Evolutionary conservation across 23 red algal genomes (phyloP).

Genomic region (Gracilaria domingensis): DNA sequence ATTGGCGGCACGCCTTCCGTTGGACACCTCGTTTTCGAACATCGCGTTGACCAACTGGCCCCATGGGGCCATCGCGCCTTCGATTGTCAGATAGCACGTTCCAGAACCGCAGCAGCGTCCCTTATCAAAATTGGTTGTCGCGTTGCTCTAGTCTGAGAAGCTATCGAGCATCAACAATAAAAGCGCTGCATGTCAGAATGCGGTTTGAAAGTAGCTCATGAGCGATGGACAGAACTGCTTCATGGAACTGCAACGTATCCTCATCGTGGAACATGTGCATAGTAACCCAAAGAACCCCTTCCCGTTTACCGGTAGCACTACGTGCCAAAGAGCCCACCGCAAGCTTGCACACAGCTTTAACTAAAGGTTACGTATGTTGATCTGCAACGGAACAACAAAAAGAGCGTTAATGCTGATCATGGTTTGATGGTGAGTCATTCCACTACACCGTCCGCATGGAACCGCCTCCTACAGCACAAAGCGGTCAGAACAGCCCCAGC

Average conservation of each 20-base stretch:
- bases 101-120: too few species aligned
- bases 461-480: background rate
- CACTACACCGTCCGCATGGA: background rate
- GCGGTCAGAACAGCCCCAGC: background rate
- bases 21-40: background rate
- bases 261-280: background rate
- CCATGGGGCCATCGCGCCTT: too few species aligned
- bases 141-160: too few species aligned
- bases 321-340: background rate
- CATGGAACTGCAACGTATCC: slow-evolving; percentile 1
- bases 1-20: background rate
- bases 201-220: background rate
- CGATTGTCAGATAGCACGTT: too few species aligned
- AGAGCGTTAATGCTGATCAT: background rate
- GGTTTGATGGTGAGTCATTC: background rate
- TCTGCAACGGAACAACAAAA: background rate
- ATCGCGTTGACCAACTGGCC: too few species aligned
- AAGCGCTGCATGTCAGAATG: background rate
- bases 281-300: background rate
- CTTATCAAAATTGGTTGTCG: too few species aligned
- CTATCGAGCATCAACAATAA: background rate
- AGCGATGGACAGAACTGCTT: background rate
- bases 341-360: background rate
- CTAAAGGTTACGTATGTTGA: background rate
- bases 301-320: background rate